A percentile compares a stretch with the other conserved stretches of the same genome.
Conservation (phyloP, 1,284 basidiomycete genomes). For the Athelia sp. region DNA sequence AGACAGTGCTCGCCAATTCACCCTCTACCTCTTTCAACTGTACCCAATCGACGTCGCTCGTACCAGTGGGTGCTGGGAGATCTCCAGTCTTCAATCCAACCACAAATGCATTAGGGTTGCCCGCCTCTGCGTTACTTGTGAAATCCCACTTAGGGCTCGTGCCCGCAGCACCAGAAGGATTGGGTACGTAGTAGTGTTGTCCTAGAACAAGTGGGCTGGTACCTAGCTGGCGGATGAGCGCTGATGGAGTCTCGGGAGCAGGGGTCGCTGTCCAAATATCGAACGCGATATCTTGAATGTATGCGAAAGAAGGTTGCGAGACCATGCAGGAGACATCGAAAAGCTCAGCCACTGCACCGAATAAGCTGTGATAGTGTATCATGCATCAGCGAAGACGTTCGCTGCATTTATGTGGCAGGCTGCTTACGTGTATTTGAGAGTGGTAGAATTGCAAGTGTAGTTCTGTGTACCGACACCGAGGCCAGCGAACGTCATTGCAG, state of each 20-base stretch:
- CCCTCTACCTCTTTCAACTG: constrained; percentile 26
- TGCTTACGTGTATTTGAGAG: constrained; percentile 35
- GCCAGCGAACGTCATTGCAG: constrained; percentile 34
- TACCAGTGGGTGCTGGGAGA: constrained; percentile 21
- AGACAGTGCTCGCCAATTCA: constrained; percentile 29
- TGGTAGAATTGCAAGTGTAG: constrained; percentile 35
- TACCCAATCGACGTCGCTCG: constrained; percentile 34
- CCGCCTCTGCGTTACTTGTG: constrained; percentile 15
- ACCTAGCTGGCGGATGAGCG: constrained; percentile 2
- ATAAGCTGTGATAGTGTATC: too few relatives aligned
- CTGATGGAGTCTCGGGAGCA: constrained; percentile 1
- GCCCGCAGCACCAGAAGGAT: constrained; percentile 12
- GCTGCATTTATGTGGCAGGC: too few relatives aligned
- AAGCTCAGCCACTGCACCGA: constrained; percentile 29
- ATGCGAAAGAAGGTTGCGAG: constrained; percentile 10
- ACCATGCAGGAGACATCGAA: constrained; percentile 36
- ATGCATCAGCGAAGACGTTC: too few relatives aligned
- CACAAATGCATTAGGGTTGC: constrained; percentile 21
- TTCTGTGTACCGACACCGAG: constrained; percentile 47
- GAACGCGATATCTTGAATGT: constrained; percentile 24
- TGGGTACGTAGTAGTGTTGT: constrained; percentile 27
- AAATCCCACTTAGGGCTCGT: constrained; percentile 27
- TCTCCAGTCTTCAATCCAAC: constrained; percentile 20
- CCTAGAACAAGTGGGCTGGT: constrained; percentile 17
- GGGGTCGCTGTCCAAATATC: constrained; percentile 11